Conservation (phyloP, 2,329 filamentous ascomycete genomes). For the Monosporascus ibericus region DNA sequence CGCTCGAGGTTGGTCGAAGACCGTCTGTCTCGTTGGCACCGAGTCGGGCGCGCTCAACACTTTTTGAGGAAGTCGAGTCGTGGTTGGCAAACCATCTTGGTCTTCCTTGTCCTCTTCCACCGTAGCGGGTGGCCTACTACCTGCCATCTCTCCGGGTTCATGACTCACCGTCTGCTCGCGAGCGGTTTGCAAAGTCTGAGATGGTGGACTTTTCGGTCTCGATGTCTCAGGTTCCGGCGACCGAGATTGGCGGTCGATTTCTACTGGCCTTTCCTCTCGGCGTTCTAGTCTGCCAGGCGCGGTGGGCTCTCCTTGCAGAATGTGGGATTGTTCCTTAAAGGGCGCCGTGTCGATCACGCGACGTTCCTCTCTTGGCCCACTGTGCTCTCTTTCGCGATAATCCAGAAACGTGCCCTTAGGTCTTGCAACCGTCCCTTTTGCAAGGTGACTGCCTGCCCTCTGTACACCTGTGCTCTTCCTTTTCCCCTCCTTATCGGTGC, state of each 20-base stretch:
- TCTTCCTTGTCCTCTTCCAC: constrained; percentile 41
- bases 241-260: neutral
- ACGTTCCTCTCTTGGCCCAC: constrained; percentile 11
- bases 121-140: constrained; percentile 38
- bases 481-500: constrained; percentile 35
- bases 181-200: neutral
- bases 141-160: neutral
- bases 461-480: constrained; percentile 30
- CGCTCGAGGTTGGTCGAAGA: constrained; percentile 14
- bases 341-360: constrained; percentile 5
- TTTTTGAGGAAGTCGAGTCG: constrained; percentile 10
- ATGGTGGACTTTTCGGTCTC: constrained; percentile 1
- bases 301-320: constrained; percentile 14
- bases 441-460: constrained; percentile 38
- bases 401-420: constrained; percentile 43
- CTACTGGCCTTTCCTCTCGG: constrained; percentile 5
- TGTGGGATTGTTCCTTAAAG: constrained; percentile 5
- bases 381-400: constrained; percentile 15
- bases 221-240: neutral
- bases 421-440: constrained; percentile 48
- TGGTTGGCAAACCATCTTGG: constrained; percentile 10
- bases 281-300: constrained; percentile 15
- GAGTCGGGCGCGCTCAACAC: constrained; percentile 28
- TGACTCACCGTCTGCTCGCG: neutral
- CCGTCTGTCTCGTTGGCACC: constrained; percentile 26